These are phyloP conservation scores for Chondrostereum purpureum DNA, from an alignment of 1,284 basidiomycete genomes.

Conservation along the genomic window DNA sequence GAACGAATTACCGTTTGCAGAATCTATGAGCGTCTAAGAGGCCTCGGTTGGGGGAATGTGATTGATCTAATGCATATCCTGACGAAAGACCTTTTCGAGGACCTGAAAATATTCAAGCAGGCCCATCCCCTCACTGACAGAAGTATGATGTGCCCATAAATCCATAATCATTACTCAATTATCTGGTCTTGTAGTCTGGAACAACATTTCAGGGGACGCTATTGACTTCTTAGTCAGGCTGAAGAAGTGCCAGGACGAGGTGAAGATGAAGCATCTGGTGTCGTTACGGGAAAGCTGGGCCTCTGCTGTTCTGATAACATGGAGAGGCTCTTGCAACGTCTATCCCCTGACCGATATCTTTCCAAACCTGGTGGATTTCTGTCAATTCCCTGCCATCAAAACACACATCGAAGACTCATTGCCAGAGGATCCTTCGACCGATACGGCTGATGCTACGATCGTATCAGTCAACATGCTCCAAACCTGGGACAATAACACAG, in stretches of 20 bases:
- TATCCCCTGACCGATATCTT: background rate
- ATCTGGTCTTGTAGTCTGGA: background rate
- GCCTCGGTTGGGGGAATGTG: conserved; percentile 1
- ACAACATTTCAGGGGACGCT: background rate
- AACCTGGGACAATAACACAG: too few species aligned
- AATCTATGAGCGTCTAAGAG: background rate
- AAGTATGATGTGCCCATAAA: background rate
- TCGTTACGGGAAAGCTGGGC: background rate
- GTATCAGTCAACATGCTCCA: too few species aligned
- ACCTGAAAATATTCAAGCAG: background rate
- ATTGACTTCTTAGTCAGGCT: background rate
- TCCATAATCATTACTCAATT: background rate
- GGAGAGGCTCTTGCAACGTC: background rate
- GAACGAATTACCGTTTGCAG: background rate
- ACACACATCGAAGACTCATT: background rate
- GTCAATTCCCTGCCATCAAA: background rate
- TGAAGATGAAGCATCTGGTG: background rate
- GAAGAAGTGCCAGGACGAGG: background rate
- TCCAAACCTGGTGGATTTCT: background rate
- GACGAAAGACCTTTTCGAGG: background rate
- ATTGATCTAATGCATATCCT: background rate
- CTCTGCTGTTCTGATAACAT: background rate
- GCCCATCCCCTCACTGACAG: background rate
- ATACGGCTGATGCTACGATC: too few species aligned
- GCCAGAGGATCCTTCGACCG: too few species aligned